Conservation (phyloP, 1,284 basidiomycete genomes). For the Amylostereum areolatum region DNA sequence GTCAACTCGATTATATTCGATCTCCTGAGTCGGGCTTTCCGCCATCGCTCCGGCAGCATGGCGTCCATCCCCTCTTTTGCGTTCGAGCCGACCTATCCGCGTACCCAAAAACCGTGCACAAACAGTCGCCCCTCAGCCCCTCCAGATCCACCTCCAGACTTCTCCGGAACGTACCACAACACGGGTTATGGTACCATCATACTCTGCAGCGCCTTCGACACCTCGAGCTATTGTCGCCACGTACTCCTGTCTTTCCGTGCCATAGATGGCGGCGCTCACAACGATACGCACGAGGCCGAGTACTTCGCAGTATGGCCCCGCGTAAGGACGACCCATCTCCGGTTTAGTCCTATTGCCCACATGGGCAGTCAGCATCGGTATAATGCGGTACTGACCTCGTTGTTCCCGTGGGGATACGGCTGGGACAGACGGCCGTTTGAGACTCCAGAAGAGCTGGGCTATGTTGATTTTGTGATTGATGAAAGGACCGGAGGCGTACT, state of each 20-base stretch:
- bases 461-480: slow-evolving; percentile 16
- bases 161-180: slow-evolving; percentile 16
- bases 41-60: too few species aligned
- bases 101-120: too few species aligned
- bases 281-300: neutral
- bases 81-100: neutral
- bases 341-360: slow-evolving; percentile 9
- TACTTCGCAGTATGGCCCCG: slow-evolving; percentile 15
- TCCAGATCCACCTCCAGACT: slow-evolving; percentile 7
- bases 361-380: slow-evolving; percentile 12
- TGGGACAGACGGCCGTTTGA: slow-evolving; percentile 18
- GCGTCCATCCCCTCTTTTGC: neutral
- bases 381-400: slow-evolving; percentile 9
- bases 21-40: neutral
- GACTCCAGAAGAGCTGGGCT: slow-evolving; percentile 7
- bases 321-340: slow-evolving; percentile 19
- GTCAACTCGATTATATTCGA: neutral
- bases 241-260: slow-evolving; percentile 11
- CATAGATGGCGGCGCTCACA: slow-evolving; percentile 3
- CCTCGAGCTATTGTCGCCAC: slow-evolving; percentile 11
- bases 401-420: slow-evolving; percentile 22
- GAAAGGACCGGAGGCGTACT: neutral
- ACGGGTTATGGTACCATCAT: slow-evolving; percentile 17
- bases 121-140: too few species aligned
- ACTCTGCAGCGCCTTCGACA: slow-evolving; percentile 12